Conservation (phyloP, 805 yeast genomes). For the Myxozyma neotropica region DNA sequence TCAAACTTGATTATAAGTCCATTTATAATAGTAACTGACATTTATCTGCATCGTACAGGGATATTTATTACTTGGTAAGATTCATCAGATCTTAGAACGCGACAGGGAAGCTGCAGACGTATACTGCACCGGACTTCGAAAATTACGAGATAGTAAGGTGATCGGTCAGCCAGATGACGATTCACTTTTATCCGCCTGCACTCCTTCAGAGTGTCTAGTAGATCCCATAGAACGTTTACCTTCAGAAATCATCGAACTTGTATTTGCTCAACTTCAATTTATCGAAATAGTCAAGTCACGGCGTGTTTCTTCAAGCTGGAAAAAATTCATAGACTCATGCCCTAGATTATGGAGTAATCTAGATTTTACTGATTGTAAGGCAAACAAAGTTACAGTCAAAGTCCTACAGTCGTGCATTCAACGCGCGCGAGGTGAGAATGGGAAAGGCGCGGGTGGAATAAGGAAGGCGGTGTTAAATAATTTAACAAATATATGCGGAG, state of each 20-base stretch:
- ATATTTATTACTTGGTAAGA: slow-evolving; percentile 15
- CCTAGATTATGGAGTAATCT: slow-evolving; percentile 13
- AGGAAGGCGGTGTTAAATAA: slow-evolving; percentile 5
- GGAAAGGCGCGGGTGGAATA: neutral
- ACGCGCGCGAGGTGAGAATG: neutral
- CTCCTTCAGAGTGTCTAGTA: too few relatives aligned
- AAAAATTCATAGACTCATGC: neutral
- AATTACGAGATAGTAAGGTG: slow-evolving; percentile 1
- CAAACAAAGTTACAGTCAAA: slow-evolving; percentile 1
- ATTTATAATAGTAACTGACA: neutral
- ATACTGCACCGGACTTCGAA: slow-evolving; percentile 3
- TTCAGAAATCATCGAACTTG: slow-evolving; percentile 9
- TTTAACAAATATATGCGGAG: neutral
- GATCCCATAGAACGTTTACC: slow-evolving; percentile 11
- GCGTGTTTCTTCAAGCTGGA: slow-evolving; percentile 10
- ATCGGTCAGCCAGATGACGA: neutral
- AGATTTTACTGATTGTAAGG: slow-evolving; percentile 16
- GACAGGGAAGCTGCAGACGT: slow-evolving; percentile 10
- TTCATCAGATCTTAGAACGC: neutral
- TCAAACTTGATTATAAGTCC: neutral
- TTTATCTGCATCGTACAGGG: slow-evolving; percentile 16
- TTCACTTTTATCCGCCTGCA: too few relatives aligned
- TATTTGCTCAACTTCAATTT: slow-evolving; percentile 10
- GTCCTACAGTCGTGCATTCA: slow-evolving; percentile 3
- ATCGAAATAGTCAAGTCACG: slow-evolving; percentile 1